Percentiles rank a stretch among this genome's conserved stretches.
phyloP scores from a whole-genome alignment of 2,329 filamentous ascomycete genomes.

The Claviceps africana region DNA sequence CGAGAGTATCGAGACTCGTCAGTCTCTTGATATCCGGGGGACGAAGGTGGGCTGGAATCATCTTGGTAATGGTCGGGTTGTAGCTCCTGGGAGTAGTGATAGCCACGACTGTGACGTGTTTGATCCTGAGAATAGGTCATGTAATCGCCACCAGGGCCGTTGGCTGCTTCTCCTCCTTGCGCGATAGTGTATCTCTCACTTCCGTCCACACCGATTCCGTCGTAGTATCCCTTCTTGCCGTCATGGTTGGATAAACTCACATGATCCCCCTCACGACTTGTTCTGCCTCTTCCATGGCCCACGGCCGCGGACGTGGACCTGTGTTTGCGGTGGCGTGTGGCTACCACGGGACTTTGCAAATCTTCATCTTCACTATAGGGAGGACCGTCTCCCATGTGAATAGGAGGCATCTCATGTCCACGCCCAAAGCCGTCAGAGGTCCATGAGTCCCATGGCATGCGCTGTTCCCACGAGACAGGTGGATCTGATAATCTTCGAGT shows the following conservation, averaged over 20 bases:
- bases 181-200: constrained; percentile 63
- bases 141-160: constrained; percentile 66
- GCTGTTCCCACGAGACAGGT: constrained; percentile 60
- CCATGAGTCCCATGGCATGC: constrained; percentile 46
- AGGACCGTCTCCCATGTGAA: constrained; percentile 75
- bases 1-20: constrained; percentile 73
- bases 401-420: constrained; percentile 61
- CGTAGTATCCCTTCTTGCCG: constrained; percentile 51
- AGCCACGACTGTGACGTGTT: constrained; percentile 40
- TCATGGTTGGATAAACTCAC: constrained; percentile 38
- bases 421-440: constrained; percentile 39
- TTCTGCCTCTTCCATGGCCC: constrained; percentile 29
- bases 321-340: constrained; percentile 72
- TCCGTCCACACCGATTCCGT: constrained; percentile 53
- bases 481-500: constrained; percentile 70
- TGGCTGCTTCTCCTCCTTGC: constrained; percentile 52
- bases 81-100: constrained; percentile 28
- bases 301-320: constrained; percentile 49
- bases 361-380: constrained; percentile 95
- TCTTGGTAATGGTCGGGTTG: constrained; percentile 35
- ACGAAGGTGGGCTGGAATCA: constrained; percentile 42
- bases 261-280: constrained; percentile 30
- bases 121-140: constrained; percentile 62
- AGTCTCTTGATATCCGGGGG: constrained; percentile 41
- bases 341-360: constrained; percentile 79